Conservation (phyloP, 257 asterid species). For the Knoxia roxburghii region DNA sequence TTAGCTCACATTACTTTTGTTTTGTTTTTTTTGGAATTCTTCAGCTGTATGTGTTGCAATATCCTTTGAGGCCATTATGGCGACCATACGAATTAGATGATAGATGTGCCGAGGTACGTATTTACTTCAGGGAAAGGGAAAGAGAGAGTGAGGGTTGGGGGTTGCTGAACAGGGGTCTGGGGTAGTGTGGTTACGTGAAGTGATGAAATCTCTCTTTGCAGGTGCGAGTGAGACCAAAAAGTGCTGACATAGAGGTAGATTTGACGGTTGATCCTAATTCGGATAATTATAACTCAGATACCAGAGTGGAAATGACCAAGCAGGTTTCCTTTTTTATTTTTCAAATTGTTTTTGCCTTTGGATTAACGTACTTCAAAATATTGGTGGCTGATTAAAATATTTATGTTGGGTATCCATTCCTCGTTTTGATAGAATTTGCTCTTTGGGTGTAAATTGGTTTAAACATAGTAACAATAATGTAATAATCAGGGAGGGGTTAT, state of each 20-base stretch:
- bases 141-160: no score
- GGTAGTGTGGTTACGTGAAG: slow-evolving; percentile 8
- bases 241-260: slow-evolving; percentile 70
- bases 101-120: slow-evolving; percentile 56
- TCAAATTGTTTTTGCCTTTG: background rate
- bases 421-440: background rate
- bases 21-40: background rate
- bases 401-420: background rate
- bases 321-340: slow-evolving; percentile 39
- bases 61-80: slow-evolving; percentile 75
- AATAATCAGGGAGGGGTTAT: background rate
- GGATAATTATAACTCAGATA: slow-evolving; percentile 49
- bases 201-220: slow-evolving; percentile 22
- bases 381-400: background rate
- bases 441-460: background rate
- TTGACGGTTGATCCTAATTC: slow-evolving; percentile 57
- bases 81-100: slow-evolving; percentile 81
- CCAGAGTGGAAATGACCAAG: slow-evolving; percentile 37
- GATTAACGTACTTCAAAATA: background rate
- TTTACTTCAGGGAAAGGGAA: no score
- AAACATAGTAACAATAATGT: background rate
- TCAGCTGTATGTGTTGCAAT: slow-evolving; percentile 71
- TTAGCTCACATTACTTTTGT: background rate
- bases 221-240: slow-evolving; percentile 72
- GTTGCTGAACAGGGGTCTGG: background rate